Conservation (phyloP, 2,329 filamentous ascomycete genomes). For the Alternaria infectoria region DNA sequence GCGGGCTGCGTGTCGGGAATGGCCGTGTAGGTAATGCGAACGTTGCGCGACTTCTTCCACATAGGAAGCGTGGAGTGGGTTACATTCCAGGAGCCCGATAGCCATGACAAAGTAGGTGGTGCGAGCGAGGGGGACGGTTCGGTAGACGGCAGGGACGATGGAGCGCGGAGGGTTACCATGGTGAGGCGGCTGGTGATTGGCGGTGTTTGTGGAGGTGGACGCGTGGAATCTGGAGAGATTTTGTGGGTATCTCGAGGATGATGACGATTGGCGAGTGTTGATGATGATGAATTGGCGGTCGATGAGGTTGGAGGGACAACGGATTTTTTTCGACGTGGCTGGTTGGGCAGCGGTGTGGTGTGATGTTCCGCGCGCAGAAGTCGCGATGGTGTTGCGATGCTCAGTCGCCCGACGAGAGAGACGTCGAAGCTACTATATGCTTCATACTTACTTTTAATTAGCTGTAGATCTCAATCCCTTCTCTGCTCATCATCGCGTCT, state of each 20-base stretch:
- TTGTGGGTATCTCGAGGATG: conserved; percentile 7
- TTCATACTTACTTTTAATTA: background rate
- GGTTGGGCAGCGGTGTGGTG: background rate
- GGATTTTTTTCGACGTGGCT: background rate
- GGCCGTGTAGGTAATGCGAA: conserved; percentile 75
- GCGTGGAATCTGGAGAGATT: conserved; percentile 10
- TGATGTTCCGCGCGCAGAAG: background rate
- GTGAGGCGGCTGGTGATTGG: conserved; percentile 1
- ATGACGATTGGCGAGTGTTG: background rate
- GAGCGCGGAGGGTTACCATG: conserved; percentile 36
- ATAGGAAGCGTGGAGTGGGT: conserved; percentile 59
- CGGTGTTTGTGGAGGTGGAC: conserved; percentile 2
- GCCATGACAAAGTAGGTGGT: conserved; percentile 47
- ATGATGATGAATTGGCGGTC: background rate
- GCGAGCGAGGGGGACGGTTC: conserved; percentile 21
- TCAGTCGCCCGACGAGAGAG: background rate
- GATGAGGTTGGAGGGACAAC: conserved; percentile 10
- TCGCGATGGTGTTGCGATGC: background rate
- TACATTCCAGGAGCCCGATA: conserved; percentile 45
- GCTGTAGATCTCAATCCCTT: background rate
- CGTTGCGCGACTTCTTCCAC: conserved; percentile 82
- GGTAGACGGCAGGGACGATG: conserved; percentile 29
- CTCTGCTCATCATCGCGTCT: background rate
- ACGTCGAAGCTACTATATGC: background rate
- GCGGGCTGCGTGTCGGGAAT: conserved; percentile 29